Evolutionary conservation across 202 grass and related monocot genomes (phyloP), one percentile per base, ranked within the genome.

Genomic region (Cymbopogon flexuosus): DNA sequence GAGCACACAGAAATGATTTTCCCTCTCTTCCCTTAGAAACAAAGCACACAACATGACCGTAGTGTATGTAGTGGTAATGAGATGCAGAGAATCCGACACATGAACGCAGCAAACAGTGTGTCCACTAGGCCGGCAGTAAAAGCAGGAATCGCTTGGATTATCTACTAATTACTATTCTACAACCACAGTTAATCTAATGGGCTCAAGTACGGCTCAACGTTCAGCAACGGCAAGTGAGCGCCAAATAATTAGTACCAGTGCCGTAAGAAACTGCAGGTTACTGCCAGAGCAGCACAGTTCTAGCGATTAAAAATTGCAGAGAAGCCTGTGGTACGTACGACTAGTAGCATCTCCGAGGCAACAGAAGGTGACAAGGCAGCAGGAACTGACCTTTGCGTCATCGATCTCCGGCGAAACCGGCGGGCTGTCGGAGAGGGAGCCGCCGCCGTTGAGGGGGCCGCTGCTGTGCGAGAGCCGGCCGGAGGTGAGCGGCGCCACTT

Each of bases 351-450:
- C 41, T 59, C 35, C 22, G 35, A 19, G 5, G 49, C 35, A 56
- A n/a, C 57, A 39, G 43, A 31, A 70, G 71, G 75, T 86, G 80
- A 62, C 73, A 75, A 67, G 69, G 3, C 69, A 8, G 42, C 68
- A 8, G 36, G 62, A 69, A 81, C 29, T 42, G 14, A 99, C 96
- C 96, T 99, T 95, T 78, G 93, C 73, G 77, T 99, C 96, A 78
- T 96, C 93, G 75, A 99, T 93, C 78, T 96, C 92, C 79, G 96
- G 96, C 72, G 96, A 99, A 49, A 99, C 87, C 21, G 96, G 96
- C 87, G 96, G 96, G 77, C 93, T 99, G 84, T 99, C 96, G 58
- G 96, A 85, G 83, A 99, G 90, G 65, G 96, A 99, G 65, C 96
- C 96, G 9, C 90, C 93, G 73, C 92, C 96, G 77, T 58, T 98